A percentile compares a stretch with the other conserved stretches of the same genome.
Evolutionary conservation across 352 stramenopile genomes (phyloP).

Genomic region (Globisporangium cystogenes): DNA sequence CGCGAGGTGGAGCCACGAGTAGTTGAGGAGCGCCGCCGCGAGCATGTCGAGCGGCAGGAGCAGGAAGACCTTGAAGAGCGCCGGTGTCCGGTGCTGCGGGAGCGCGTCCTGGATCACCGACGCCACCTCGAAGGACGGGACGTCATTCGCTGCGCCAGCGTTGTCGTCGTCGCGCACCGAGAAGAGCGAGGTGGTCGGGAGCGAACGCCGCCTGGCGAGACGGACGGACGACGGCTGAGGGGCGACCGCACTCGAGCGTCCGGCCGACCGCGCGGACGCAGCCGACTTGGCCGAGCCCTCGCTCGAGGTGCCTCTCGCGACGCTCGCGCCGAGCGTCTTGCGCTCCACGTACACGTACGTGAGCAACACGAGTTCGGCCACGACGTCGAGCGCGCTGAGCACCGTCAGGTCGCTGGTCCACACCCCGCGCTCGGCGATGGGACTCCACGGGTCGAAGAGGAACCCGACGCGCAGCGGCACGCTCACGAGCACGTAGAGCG

Average conservation of each 20-base stretch:
- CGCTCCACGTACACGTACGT: constrained; percentile 8
- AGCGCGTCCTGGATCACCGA: too few relatives aligned
- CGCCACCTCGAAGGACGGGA: too few relatives aligned
- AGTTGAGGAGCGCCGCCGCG: constrained; percentile 2
- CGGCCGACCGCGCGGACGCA: neutral
- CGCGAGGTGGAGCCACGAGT: constrained; percentile 18
- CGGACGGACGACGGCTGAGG: too few relatives aligned
- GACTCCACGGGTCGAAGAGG: constrained; percentile 31
- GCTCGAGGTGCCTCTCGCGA: neutral
- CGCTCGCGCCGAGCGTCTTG: constrained; percentile 2
- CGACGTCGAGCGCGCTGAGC: constrained; percentile 25
- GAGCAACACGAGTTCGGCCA: constrained; percentile 19
- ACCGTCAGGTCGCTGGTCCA: constrained; percentile 22
- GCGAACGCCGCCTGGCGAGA: neutral
- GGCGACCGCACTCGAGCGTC: neutral
- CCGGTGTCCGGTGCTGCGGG: neutral
- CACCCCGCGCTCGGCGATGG: neutral
- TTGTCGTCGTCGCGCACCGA: constrained; percentile 6
- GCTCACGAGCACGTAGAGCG: constrained; percentile 30
- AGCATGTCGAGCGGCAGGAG: constrained; percentile 10
- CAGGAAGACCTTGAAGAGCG: constrained; percentile 6
- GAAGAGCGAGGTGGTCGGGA: constrained; percentile 7
- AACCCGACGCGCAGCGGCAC: constrained; percentile 36
- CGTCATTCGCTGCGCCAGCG: neutral
- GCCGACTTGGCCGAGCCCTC: neutral